Evolutionary conservation across 768 basidiomycete species (phyloP).

Genomic region (Lanmaoa rubissima): DNA sequence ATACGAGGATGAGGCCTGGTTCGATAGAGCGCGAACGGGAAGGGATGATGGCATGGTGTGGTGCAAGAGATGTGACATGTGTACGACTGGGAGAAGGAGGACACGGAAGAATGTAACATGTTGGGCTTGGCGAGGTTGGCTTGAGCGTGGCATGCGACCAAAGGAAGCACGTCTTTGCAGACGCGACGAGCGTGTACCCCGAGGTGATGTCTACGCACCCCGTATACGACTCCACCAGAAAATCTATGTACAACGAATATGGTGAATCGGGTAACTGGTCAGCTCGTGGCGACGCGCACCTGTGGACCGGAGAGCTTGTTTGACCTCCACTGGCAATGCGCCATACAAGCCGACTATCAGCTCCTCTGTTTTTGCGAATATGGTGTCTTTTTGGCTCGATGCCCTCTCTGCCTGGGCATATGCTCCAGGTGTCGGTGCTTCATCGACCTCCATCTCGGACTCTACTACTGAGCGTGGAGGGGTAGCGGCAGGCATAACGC

Average conservation of each 20-base stretch:
- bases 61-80: conserved; percentile 52
- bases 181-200: conserved; percentile 72
- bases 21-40: conserved; percentile 53
- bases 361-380: conserved; percentile 76
- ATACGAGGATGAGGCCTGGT: conserved; percentile 82
- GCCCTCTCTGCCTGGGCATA: conserved; percentile 38
- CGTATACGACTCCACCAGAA: conserved; percentile 62
- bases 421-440: conserved; percentile 41
- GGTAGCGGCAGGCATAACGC: conserved; percentile 17
- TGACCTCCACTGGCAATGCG: conserved; percentile 69
- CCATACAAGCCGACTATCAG: conserved; percentile 66
- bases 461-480: conserved; percentile 37
- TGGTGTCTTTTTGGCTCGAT: conserved; percentile 30
- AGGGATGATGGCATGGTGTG: conserved; percentile 57
- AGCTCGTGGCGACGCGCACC: conserved; percentile 37
- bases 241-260: conserved; percentile 48
- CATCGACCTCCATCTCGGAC: conserved; percentile 70
- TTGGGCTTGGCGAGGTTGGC: conserved; percentile 55
- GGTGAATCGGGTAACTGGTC: not conserved
- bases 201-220: conserved; percentile 71
- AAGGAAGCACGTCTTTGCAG: conserved; percentile 72
- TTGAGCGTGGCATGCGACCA: conserved; percentile 79
- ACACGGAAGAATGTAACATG: conserved; percentile 80
- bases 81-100: conserved; percentile 44
- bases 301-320: conserved; percentile 64